Evolutionary conservation across 2,329 filamentous ascomycete species (phyloP), one percentile per base, ranked within the genome.

Genomic region (Phaeophleospora eucalypticola): DNA sequence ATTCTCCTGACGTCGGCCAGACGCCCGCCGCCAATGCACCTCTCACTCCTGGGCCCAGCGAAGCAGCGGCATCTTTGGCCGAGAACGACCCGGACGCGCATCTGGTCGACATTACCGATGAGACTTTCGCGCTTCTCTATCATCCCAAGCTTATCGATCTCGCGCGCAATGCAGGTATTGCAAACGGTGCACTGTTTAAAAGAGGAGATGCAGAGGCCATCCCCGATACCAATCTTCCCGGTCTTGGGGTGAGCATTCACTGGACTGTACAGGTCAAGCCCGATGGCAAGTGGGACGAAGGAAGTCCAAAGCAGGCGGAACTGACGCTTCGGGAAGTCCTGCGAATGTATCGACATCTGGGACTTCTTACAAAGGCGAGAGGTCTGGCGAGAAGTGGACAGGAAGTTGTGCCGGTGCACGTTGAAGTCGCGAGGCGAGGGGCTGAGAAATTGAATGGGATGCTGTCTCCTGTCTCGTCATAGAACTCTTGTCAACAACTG

Each of bases 81-180:
- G 33, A 59, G 51, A 55, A 52, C 16, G 81, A 85, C 48, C 73
- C 74, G 1, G 86, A 90, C 47, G 80, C 84, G 1, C 79, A 84
- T 16, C 77, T 94, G 9, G 70, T 87, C 15, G 87, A 93, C 60
- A 68, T 80, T 2, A 82, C 82, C 1, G 87, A 93, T 58, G 84
- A 87, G 53, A 85, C 80, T 0, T 91, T 85, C 83, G 86, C 83
- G 16, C 78, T 86, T 4, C 72, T 93, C 14, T 75, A 87, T 35
- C 54, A 49, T 2, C 44, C 68, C 63, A 60, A 69, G 64, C 52
- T 64, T 62, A 29, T 61, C 64, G 45, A 65, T 60, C 62, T 32
- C 58, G 59, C 48, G 60, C 65, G 49, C 64, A 64, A 57, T 59
- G 61, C 20, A 62, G 64, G 64, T 4, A 62, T 73, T 15, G 69